phyloP scores from a whole-genome alignment of 306 rosid genomes.

The Adenanthera pavonina region DNA sequence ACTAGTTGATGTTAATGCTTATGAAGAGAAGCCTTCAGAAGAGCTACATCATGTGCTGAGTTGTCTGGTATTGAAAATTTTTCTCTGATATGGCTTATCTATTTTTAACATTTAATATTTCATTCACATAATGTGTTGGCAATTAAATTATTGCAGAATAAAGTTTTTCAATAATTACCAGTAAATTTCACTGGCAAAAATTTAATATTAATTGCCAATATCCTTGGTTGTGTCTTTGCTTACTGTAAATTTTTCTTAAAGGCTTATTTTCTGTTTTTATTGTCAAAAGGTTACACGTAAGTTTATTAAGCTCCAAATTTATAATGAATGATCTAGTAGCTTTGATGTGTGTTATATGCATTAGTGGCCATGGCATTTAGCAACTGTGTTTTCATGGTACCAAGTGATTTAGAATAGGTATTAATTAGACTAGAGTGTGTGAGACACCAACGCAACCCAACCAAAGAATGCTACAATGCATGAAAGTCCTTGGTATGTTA shows the following conservation, averaged over 20 bases:
- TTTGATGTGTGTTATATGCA: no score
- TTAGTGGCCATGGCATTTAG: no score
- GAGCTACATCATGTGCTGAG: slow-evolving; percentile 87
- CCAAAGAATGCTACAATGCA: no score
- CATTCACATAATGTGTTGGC: slow-evolving; percentile 30
- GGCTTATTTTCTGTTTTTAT: no score
- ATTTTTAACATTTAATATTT: slow-evolving; percentile 17
- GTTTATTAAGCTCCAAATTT: no score
- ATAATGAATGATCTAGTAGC: no score
- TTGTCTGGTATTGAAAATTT: slow-evolving; percentile 74
- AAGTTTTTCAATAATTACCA: not conserved
- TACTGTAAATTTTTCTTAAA: not conserved
- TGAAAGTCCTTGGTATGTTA: no score
- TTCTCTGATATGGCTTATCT: slow-evolving; percentile 34
- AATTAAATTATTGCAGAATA: not conserved
- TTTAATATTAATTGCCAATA: not conserved
- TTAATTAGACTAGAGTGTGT: no score
- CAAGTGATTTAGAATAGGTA: no score
- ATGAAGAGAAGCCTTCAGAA: slow-evolving; percentile 87
- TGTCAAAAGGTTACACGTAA: no score
- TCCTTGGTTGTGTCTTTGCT: not conserved
- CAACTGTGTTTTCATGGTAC: no score
- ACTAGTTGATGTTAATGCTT: slow-evolving; percentile 84
- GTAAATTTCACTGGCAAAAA: not conserved
- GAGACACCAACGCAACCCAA: no score